Base-by-base conservation (phyloP, 2,329 filamentous ascomycete species). In the Dryadomyces quercus-mongolicae region DNA sequence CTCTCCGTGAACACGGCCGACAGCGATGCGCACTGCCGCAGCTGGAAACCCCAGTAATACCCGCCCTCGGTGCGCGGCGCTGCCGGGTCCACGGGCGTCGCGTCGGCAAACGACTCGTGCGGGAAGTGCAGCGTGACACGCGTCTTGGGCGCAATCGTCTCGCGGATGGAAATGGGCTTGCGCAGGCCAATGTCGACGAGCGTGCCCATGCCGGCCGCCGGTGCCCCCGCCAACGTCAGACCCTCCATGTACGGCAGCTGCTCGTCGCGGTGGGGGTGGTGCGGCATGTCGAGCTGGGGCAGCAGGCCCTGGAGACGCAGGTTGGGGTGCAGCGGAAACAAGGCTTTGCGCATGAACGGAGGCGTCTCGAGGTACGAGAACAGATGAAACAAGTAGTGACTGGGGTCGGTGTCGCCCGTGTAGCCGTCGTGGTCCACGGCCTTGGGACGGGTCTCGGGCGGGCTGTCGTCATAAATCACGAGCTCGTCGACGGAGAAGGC, bases 401-500 rank as follows among this genome's bases (percentile, higher is more conserved):
- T 82, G 1, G 88, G 88, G 63, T 93, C 85, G 15, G 80, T 74
- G 64, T 83, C 86, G 58, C 83, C 86, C 1, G 85, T 89, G 69
- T 82, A 76, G 62, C 72, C 67, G 49, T 73, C 67, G 51, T 73
- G 71, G 60, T 81, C 76, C 51, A 77, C 71, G 54, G 68, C 68
- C 20, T 67, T 66, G 34, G 73, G 70, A 36, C 76, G 75, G 36
- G 72, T 63, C 15, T 74, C 69, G 7, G 62, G 51, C 2, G 75
- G 75, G 40, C 74, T 75, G 68, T 94, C 89, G 64, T 92, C 82
- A 67, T 86, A 95, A 54, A 95, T 72, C 51, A 95, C 76, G 34
- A 94, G 76, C 69, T 95, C 89, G 65, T 95, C 89, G 60, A 95
- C 78, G 63, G 81, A 85, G 70, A 93, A 94, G 58, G 94, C 84